These are phyloP conservation scores for Lumnitzera racemosa DNA, from an alignment of 345 rosid species.

Conservation along the genomic window DNA sequence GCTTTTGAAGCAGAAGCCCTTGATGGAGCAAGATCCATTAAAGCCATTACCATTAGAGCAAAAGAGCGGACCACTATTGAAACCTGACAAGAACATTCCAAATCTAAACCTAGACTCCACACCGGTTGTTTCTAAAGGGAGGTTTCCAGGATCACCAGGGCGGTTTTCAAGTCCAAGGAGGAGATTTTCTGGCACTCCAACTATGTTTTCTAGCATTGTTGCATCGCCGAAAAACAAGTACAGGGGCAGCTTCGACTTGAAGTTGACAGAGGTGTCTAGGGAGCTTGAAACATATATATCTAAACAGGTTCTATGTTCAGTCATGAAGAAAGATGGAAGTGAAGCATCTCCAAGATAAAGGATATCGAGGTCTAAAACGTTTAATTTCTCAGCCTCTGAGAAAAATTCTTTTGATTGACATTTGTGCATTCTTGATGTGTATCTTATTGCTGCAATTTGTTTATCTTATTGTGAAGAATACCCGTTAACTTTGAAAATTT, in stretches of 20 bases:
- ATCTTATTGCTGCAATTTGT: background rate
- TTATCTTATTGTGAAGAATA: background rate
- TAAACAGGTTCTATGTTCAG: slow-evolving; percentile 78
- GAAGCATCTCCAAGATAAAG: slow-evolving; percentile 63
- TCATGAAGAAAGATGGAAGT: slow-evolving; percentile 55
- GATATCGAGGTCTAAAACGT: background rate
- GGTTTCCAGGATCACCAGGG: slow-evolving; percentile 50
- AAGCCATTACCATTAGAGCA: slow-evolving; percentile 82
- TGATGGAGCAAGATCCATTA: slow-evolving; percentile 34
- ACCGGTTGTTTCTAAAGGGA: slow-evolving; percentile 37
- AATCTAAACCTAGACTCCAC: slow-evolving; percentile 30
- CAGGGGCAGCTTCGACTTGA: slow-evolving; percentile 74
- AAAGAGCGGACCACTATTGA: slow-evolving; percentile 54
- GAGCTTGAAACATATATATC: slow-evolving; percentile 89
- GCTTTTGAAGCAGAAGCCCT: slow-evolving; percentile 45
- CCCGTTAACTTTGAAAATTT: no score
- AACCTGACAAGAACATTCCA: slow-evolving; percentile 33
- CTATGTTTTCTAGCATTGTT: slow-evolving; percentile 25
- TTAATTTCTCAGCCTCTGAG: slow-evolving; percentile 57
- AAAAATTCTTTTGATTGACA: slow-evolving; percentile 18
- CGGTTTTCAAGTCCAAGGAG: slow-evolving; percentile 80
- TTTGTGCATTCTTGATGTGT: slow-evolving; percentile 3
- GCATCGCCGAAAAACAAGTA: slow-evolving; percentile 77
- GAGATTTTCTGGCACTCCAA: slow-evolving; percentile 66
- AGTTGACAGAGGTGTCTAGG: slow-evolving; percentile 76